Percentiles rank a stretch among this genome's conserved stretches.
These are phyloP conservation scores for Fusarium albosuccineum DNA, from an alignment of 2,329 filamentous ascomycete species.

Conservation along the genomic window DNA sequence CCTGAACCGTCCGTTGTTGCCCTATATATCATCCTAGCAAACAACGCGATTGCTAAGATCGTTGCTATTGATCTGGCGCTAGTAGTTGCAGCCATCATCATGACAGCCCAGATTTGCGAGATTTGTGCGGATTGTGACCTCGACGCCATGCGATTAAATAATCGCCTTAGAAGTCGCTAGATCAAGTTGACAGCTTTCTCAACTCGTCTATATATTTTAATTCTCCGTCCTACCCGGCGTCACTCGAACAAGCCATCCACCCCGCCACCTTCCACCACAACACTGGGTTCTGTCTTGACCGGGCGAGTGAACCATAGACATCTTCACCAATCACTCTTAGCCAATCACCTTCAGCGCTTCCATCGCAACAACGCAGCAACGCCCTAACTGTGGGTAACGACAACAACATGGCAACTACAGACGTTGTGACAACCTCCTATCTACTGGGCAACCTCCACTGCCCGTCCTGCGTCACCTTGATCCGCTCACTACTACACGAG, in stretches of 20 bases:
- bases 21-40: background rate
- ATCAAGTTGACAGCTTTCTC: conserved; percentile 18
- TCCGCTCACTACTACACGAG: conserved; percentile 69
- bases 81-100: conserved; percentile 28
- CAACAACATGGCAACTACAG: conserved; percentile 46
- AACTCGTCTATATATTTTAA: conserved; percentile 1
- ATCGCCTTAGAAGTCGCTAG: conserved; percentile 18
- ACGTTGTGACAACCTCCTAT: conserved; percentile 68
- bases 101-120: conserved; percentile 44
- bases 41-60: conserved; percentile 1
- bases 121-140: conserved; percentile 54
- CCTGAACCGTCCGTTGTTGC: background rate
- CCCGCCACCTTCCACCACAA: background rate
- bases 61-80: conserved; percentile 16
- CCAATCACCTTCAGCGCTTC: conserved; percentile 4
- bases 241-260: background rate
- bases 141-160: conserved; percentile 32
- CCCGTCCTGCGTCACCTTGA: conserved; percentile 77
- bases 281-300: background rate
- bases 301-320: conserved; percentile 6
- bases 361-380: conserved; percentile 9
- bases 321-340: conserved; percentile 15
- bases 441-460: conserved; percentile 83
- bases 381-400: conserved; percentile 7
- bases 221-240: background rate